Base-by-base conservation (phyloP, 441 rosid species). In the Eruca vesicaria region DNA sequence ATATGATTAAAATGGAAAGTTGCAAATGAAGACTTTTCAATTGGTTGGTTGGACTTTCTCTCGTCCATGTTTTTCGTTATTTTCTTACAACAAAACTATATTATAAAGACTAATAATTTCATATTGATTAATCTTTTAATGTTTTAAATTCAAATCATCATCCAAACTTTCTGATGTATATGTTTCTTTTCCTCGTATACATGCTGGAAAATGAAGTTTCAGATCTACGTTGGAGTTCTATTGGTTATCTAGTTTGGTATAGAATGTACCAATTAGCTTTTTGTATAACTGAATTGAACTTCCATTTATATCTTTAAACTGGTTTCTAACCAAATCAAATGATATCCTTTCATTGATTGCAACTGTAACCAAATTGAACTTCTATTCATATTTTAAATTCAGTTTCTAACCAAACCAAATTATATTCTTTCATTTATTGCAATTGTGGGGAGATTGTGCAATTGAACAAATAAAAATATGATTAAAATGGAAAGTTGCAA, bases 11-110 rank as follows among this genome's bases (percentile, higher is more conserved):
- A 35, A 28, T 6, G 52, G 38, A 59, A 58, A 11, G 50, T 65
- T 65, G 57, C 32, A 74, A n/a, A 66, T 57, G 55, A 65, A 57
- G 26, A 18, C 48, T 53, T 57, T 61, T 75, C 29, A 52, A 20
- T 38, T 4, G 45, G 58, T 61, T 65, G 20, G 81, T 78, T 78
- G 69, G 53, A 18, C 7, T 61, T 62, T 72, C 77, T 41, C 41
- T 72, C n/a, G n/a, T 28, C 72, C 81, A 62, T 21, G 55, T 15
- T 50, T 23, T 57, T 77, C 63, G 26, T 36, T 28, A 65, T 71
- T 66, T 71, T 50, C n/a, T 77, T 31, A 28, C 63, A 52, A 18
- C 61, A 66, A 76, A 35, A 11, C 14, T 12, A 38, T 28, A 10
- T 38, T 9, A 43, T 14, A 6, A 6, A 43, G 14, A 43, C 50